Evolutionary conservation across 2,329 filamentous ascomycete genomes (phyloP), one percentile per base, ranked within the genome.

Genomic region (Talaromyces rugulosus): DNA sequence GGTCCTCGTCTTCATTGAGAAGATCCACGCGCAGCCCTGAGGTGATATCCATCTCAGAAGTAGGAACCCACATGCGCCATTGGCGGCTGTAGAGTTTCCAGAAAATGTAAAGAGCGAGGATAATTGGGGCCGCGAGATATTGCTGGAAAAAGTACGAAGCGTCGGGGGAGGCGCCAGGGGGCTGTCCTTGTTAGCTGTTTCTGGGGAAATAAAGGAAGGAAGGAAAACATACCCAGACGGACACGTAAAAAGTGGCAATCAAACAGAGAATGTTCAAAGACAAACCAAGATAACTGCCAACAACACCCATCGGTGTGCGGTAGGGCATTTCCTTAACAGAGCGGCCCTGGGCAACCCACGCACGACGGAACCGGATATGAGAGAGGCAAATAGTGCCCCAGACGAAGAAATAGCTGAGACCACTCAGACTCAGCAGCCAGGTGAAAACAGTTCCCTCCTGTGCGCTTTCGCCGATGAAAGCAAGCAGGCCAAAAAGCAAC

Each of bases 281-380:
- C 9, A 90, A 77, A 23, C 88, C 87, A 14, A 89, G 44, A 73
- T 80, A 89, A 0, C 86, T 89, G 23, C 88, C 88, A 2, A 72
- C 77, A 7, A 89, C 78, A 61, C 88, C 88, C 54, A 83, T 81
- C 56, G 81, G 75, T 18, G 86, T 85, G 44, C 75, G 75, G 78
- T 87, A 91, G 1, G 87, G 85, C 4, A 91, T 82, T 69, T 88
- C 85, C n/a, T 88, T 85, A 4, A 88, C 71, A 2, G 78, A 81
- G 67, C 83, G 85, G 28, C 86, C 86, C 61, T 87, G 81, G 16
- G 66, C 54, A n/a, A 58, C 73, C 87, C 87, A 89, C 0, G 85
- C 87, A 4, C 69, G 65, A 42, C 87, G 85, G 82, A 88, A 89
- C 23, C 88, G 86, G 69, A 90, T 89, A 68, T 90, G 88, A 2